Conservation (phyloP, 495 filamentous ascomycete species). For the Neurospora pannonica region DNA sequence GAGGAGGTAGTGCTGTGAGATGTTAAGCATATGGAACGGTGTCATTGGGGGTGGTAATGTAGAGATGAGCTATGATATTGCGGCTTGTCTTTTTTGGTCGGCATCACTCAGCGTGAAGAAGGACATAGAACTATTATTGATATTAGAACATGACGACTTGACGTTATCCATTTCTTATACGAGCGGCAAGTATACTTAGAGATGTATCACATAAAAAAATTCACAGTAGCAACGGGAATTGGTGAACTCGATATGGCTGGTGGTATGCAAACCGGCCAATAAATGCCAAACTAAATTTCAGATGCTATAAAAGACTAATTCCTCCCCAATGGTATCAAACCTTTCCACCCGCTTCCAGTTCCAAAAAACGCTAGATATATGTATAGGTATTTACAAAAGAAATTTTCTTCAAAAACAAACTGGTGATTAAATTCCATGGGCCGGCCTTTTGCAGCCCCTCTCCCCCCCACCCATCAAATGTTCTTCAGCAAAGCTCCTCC, state of each 20-base stretch:
- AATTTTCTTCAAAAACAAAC: neutral
- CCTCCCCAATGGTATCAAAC: neutral
- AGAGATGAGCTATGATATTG: neutral
- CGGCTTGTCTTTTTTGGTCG: neutral
- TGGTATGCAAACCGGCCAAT: neutral
- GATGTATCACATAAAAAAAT: too few relatives aligned
- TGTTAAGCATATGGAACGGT: neutral
- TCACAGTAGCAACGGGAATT: too few relatives aligned
- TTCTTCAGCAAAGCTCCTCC: neutral
- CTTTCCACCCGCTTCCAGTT: neutral
- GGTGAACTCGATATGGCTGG: too few relatives aligned
- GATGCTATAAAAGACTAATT: neutral
- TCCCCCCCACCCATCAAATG: neutral
- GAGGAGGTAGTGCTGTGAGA: slow-evolving; percentile 17
- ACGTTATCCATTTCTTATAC: neutral
- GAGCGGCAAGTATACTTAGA: neutral
- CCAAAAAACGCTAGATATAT: neutral
- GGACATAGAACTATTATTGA: neutral
- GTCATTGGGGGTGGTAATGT: neutral
- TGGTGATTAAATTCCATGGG: neutral
- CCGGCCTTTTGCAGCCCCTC: neutral
- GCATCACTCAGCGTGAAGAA: neutral
- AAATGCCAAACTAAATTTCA: neutral
- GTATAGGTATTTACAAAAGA: neutral
- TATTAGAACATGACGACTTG: neutral